These are phyloP conservation scores for Ampelomyces quisqualis DNA, from an alignment of 2,329 filamentous ascomycete genomes.

Conservation along the genomic window DNA sequence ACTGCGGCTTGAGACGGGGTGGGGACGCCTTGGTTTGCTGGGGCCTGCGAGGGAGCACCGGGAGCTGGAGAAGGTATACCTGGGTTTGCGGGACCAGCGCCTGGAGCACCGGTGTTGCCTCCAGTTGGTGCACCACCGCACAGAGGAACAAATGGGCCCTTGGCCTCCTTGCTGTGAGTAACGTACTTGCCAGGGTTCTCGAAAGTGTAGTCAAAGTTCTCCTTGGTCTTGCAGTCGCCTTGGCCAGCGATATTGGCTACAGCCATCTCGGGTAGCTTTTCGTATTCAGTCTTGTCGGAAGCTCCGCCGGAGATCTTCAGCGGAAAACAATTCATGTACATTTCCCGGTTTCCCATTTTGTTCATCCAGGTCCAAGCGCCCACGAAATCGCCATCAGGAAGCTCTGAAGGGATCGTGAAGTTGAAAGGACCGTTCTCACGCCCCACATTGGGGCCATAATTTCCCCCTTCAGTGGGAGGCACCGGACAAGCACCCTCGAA, in stretches of 20 bases:
- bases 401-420: conserved; percentile 70
- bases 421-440: conserved; percentile 55
- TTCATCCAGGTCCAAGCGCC: conserved; percentile 95
- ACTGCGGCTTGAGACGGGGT: background rate
- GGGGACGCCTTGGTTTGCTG: background rate
- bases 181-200: conserved; percentile 64
- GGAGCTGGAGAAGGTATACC: conserved; percentile 6
- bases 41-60: conserved; percentile 3
- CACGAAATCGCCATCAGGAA: conserved; percentile 72
- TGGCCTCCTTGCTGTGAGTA: conserved; percentile 20
- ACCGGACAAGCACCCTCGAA: conserved; percentile 80
- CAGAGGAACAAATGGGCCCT: conserved; percentile 27
- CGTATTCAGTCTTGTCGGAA: conserved; percentile 55
- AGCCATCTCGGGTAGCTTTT: conserved; percentile 68
- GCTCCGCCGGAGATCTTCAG: conserved; percentile 61
- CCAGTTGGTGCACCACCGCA: conserved; percentile 22
- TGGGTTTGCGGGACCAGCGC: conserved; percentile 1
- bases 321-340: conserved; percentile 95
- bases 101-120: conserved; percentile 5
- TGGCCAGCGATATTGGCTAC: conserved; percentile 62
- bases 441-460: conserved; percentile 34
- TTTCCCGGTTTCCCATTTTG: conserved; percentile 81
- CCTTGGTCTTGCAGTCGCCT: conserved; percentile 54
- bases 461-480: conserved; percentile 47
- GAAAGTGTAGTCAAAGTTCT: conserved; percentile 54